Percentiles rank a stretch among this genome's conserved stretches.
Conservation (phyloP, 2,329 filamentous ascomycete species). For the Thermothelomyces thermophilus region DNA sequence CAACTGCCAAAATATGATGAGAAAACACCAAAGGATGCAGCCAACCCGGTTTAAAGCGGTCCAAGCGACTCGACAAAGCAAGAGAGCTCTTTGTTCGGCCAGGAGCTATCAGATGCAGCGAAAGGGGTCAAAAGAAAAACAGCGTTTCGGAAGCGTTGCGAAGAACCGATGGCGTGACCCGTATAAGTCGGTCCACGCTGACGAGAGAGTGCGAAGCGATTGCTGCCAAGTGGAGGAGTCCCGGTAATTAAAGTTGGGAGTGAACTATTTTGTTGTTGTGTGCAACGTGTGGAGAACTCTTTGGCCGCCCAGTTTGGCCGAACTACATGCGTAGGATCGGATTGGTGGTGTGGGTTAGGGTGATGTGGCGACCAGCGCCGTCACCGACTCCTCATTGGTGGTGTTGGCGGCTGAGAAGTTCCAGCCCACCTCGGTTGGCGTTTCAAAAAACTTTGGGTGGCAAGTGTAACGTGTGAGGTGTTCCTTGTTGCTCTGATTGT, state of each 20-base stretch:
- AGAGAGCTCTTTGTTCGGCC: neutral
- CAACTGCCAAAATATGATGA: neutral
- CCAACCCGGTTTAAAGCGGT: neutral
- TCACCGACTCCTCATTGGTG: neutral
- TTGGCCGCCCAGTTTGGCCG: too few species aligned
- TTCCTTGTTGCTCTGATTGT: neutral
- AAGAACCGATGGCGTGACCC: too few species aligned
- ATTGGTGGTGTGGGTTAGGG: too few species aligned
- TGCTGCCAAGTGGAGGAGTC: too few species aligned
- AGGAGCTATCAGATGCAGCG: neutral
- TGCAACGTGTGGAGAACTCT: too few species aligned
- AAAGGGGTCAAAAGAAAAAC: neutral
- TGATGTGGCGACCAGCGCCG: too few species aligned
- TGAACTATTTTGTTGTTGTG: too few species aligned
- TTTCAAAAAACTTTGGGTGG: neutral
- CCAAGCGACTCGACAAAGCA: neutral
- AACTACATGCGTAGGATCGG: too few species aligned
- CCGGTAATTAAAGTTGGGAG: too few species aligned
- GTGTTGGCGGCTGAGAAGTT: conserved; percentile 6
- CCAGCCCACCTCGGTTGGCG: neutral
- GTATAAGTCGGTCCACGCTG: too few species aligned
- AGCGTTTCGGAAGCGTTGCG: neutral
- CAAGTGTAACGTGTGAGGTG: neutral
- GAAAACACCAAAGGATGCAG: neutral
- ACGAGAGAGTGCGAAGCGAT: too few species aligned